Evolutionary conservation across 257 asterid genomes (phyloP), one percentile per base, ranked within the genome.

Genomic region (Rauvolfia tetraphylla): DNA sequence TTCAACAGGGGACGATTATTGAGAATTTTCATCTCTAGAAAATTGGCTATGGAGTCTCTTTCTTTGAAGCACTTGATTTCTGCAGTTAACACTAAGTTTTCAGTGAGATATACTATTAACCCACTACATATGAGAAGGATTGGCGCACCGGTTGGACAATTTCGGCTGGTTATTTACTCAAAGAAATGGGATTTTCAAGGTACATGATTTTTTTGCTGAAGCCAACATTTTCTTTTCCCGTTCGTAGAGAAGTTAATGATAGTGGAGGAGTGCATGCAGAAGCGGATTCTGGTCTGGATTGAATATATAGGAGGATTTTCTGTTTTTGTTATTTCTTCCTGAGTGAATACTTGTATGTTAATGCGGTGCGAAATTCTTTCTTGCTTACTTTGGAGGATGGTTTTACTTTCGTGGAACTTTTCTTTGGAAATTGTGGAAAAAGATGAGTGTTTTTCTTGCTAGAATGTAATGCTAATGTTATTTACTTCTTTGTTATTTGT

Each of bases 121-220:
- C 82, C 87, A 78, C 53, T 76, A 79, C 84, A 29, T 22, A 44
- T 36, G 15, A 83, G 41, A 75, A 54, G 54, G 33, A 18, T 68
- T 42, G 67, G 76, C 67, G 41, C 57, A 33, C 78, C 42, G 56
- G 71, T 77, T 68, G 83, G 75, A 20, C 68, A 46, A 46, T 77
- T 76, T 39, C 83, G 85, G 15, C 71, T 83, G 15, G 61, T 74
- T 63, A 76, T 84, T 67, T 75, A 41, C 66, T 76, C 87, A 38
- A 89, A 83, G 66, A 87, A 81, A 80, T 85, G 89, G 49, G 84
- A 80, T 65, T 89, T 90, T 80, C 97, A 84, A 85, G 95, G 96
- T 92, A 80, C 78, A 71, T 65, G 11, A 29, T 48, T 39, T n/a
- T 51, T 5, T 39, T 68, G 5, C 53, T 13, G n/a, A n/a, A 25